Percentiles rank a stretch among this genome's conserved stretches.
Conservation (phyloP, 768 basidiomycete genomes). For the Collybiopsis confluens region DNA sequence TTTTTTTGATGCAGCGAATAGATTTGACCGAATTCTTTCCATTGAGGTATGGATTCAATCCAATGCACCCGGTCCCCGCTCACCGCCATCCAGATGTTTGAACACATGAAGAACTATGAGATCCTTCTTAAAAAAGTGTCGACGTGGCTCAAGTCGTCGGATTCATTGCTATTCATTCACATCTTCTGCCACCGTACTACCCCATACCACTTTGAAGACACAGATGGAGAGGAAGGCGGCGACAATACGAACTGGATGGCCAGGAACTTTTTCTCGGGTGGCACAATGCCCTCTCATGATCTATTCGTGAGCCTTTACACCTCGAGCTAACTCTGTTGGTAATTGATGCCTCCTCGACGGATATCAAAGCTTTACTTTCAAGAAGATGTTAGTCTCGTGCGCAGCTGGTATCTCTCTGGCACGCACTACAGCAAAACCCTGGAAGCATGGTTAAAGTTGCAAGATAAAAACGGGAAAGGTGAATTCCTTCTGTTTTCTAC, state of each 20-base stretch:
- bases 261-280: slow-evolving; percentile 69
- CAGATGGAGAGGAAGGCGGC: slow-evolving; percentile 38
- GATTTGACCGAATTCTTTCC: slow-evolving; percentile 67
- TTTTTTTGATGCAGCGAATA: slow-evolving; percentile 17
- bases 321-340: background rate
- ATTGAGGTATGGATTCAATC: slow-evolving; percentile 50
- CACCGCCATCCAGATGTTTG: slow-evolving; percentile 48
- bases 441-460: slow-evolving; percentile 60
- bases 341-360: background rate
- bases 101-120: slow-evolving; percentile 76
- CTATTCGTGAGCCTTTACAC: slow-evolving; percentile 34
- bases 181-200: slow-evolving; percentile 63
- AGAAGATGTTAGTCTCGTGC: slow-evolving; percentile 50
- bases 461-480: slow-evolving; percentile 49
- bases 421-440: slow-evolving; percentile 60
- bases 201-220: slow-evolving; percentile 67
- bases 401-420: slow-evolving; percentile 61
- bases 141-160: slow-evolving; percentile 47
- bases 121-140: slow-evolving; percentile 55
- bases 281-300: slow-evolving; percentile 69
- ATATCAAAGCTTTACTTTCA: slow-evolving; percentile 63
- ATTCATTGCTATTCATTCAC: slow-evolving; percentile 61
- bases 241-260: slow-evolving; percentile 52
- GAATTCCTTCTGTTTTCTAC: background rate
- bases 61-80: background rate